Evolutionary conservation across 768 basidiomycete genomes (phyloP).

Genomic region (Collybia sp.): DNA sequence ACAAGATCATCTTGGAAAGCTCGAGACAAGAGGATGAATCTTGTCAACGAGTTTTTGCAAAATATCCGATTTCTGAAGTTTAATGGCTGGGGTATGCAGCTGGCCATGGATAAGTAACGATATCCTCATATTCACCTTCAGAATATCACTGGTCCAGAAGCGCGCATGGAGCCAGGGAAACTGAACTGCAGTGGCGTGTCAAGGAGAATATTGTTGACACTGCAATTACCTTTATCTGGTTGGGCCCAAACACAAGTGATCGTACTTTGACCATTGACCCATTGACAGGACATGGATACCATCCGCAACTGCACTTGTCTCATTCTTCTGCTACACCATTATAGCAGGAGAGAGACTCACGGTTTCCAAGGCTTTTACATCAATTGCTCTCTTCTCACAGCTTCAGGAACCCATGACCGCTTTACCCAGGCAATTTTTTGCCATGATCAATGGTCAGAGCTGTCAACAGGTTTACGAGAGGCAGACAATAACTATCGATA

Average conservation of each 20-base stretch:
- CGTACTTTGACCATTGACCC: background rate
- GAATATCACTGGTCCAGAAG: constrained; percentile 59
- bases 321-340: constrained; percentile 65
- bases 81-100: constrained; percentile 63
- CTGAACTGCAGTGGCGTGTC: constrained; percentile 64
- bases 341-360: constrained; percentile 63
- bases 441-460: constrained; percentile 51
- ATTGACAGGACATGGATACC: constrained; percentile 63
- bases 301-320: constrained; percentile 57
- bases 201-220: constrained; percentile 59
- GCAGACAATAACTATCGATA: constrained; percentile 2
- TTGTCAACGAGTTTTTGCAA: constrained; percentile 74
- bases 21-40: constrained; percentile 62
- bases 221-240: constrained; percentile 68
- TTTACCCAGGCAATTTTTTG: constrained; percentile 59
- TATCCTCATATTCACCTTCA: constrained; percentile 10
- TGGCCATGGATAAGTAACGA: background rate
- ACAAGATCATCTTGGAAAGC: constrained; percentile 56
- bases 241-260: constrained; percentile 9
- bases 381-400: constrained; percentile 72
- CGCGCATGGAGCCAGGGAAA: constrained; percentile 48
- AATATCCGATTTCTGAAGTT: constrained; percentile 71
- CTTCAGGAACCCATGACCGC: constrained; percentile 64
- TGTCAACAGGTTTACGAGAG: background rate
- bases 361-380: constrained; percentile 78